Conservation (phyloP, 2,329 filamentous ascomycete genomes). For the Phialocephala subalpina region DNA sequence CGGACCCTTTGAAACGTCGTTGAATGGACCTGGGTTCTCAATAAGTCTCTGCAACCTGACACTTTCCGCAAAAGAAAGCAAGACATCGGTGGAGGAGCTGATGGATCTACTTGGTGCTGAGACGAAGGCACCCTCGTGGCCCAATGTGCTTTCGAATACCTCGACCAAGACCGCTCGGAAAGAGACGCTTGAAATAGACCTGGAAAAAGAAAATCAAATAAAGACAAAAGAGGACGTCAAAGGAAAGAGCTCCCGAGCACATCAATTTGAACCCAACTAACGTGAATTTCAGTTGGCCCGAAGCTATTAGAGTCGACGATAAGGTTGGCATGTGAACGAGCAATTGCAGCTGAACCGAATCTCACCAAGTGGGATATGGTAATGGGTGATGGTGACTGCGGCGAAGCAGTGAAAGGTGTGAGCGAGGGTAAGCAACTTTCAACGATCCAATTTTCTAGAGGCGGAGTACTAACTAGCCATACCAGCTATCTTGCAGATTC, state of each 20-base stretch:
- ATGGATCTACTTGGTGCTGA: constrained; percentile 56
- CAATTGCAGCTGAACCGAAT: constrained; percentile 54
- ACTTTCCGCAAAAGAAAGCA: constrained; percentile 40
- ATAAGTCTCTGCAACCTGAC: constrained; percentile 62
- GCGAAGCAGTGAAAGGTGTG: constrained; percentile 43
- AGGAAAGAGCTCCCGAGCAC: constrained; percentile 14
- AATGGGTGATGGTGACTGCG: constrained; percentile 46
- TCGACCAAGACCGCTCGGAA: constrained; percentile 31
- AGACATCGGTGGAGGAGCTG: constrained; percentile 46
- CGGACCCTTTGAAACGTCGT: constrained; percentile 58
- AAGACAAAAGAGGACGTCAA: constrained; percentile 34
- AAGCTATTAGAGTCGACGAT: constrained; percentile 39
- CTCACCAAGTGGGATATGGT: constrained; percentile 59
- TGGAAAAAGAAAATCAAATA: constrained; percentile 31
- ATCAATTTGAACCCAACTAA: constrained; percentile 14
- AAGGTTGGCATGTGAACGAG: constrained; percentile 44
- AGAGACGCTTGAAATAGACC: constrained; percentile 24
- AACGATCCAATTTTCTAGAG: not conserved
- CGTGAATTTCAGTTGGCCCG: constrained; percentile 39
- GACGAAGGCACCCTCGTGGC: constrained; percentile 52
- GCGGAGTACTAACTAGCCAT: not conserved
- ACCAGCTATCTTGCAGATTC: constrained; percentile 40
- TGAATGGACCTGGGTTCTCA: constrained; percentile 64
- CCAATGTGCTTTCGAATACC: constrained; percentile 38
- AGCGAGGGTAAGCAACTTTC: constrained; percentile 29